Conservation (phyloP, 2,329 filamentous ascomycete genomes). For the Acarospora socialis region DNA sequence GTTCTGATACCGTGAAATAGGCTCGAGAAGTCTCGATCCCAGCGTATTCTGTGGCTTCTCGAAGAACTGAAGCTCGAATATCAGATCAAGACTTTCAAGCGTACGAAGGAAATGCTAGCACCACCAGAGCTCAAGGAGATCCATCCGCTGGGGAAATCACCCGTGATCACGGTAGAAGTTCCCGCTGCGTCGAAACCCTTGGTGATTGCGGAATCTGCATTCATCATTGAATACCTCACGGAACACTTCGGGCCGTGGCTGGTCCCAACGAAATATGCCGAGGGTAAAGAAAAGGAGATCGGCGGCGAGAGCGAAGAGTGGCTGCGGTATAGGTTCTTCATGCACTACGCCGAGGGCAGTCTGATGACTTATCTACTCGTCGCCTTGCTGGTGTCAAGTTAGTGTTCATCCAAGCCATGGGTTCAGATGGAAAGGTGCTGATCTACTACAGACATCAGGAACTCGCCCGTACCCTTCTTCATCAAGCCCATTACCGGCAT, state of each 20-base stretch:
- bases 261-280: conserved; percentile 37
- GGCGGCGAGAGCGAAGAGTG: conserved; percentile 46
- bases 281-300: conserved; percentile 39
- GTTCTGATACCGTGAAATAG: conserved; percentile 30
- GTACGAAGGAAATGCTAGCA: conserved; percentile 49
- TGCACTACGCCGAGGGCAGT: conserved; percentile 78
- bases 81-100: conserved; percentile 66
- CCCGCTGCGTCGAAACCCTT: conserved; percentile 33
- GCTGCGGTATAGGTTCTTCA: conserved; percentile 50
- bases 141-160: conserved; percentile 79
- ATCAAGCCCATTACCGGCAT: conserved; percentile 47
- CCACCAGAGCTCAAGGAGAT: conserved; percentile 61
- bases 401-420: conserved; percentile 17
- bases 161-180: conserved; percentile 52
- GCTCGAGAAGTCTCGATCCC: conserved; percentile 70
- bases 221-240: conserved; percentile 68
- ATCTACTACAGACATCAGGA: conserved; percentile 28
- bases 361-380: conserved; percentile 60
- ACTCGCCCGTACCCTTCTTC: conserved; percentile 51
- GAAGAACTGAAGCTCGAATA: conserved; percentile 71
- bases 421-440: neutral
- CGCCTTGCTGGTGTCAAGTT: conserved; percentile 45
- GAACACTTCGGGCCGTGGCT: conserved; percentile 46
- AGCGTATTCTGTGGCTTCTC: conserved; percentile 73
- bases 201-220: conserved; percentile 67